Percentiles rank a stretch among this genome's conserved stretches.
These are phyloP conservation scores for Trametes cingulata DNA, from an alignment of 768 basidiomycete genomes.

Conservation along the genomic window DNA sequence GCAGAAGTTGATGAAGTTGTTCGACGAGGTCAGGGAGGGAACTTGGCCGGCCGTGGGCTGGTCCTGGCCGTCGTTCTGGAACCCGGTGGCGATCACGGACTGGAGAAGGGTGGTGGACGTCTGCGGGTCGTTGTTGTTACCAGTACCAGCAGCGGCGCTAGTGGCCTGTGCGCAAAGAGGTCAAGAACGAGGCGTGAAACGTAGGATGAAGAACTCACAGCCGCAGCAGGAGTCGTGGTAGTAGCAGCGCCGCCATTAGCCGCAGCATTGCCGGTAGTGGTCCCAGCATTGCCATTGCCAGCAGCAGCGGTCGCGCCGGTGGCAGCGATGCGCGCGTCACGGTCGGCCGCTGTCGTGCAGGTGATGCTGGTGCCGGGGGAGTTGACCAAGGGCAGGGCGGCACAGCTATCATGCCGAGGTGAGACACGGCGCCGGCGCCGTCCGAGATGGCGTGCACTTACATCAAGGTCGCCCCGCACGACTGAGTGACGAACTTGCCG, in stretches of 20 bases:
- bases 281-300: neutral
- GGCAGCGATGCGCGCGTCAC: slow-evolving; percentile 38
- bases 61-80: slow-evolving; percentile 52
- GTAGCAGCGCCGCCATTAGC: neutral
- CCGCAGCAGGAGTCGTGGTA: neutral
- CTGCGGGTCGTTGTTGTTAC: slow-evolving; percentile 13
- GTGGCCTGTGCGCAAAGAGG: slow-evolving; percentile 19
- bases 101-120: slow-evolving; percentile 43
- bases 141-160: neutral
- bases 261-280: neutral
- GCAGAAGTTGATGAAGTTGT: slow-evolving; percentile 72
- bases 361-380: slow-evolving; percentile 50
- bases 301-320: slow-evolving; percentile 24
- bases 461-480: slow-evolving; percentile 27
- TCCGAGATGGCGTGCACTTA: slow-evolving; percentile 16
- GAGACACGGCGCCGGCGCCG: slow-evolving; percentile 25
- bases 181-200: neutral
- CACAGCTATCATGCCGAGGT: slow-evolving; percentile 47
- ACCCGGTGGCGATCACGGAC: slow-evolving; percentile 45
- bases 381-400: slow-evolving; percentile 46
- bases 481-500: slow-evolving; percentile 38
- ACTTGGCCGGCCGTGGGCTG: slow-evolving; percentile 46
- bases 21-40: slow-evolving; percentile 50
- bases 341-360: slow-evolving; percentile 51
- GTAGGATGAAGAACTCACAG: slow-evolving; percentile 33